Evolutionary conservation across 2,329 filamentous ascomycete genomes (phyloP).

Genomic region (Triangularia setosa): DNA sequence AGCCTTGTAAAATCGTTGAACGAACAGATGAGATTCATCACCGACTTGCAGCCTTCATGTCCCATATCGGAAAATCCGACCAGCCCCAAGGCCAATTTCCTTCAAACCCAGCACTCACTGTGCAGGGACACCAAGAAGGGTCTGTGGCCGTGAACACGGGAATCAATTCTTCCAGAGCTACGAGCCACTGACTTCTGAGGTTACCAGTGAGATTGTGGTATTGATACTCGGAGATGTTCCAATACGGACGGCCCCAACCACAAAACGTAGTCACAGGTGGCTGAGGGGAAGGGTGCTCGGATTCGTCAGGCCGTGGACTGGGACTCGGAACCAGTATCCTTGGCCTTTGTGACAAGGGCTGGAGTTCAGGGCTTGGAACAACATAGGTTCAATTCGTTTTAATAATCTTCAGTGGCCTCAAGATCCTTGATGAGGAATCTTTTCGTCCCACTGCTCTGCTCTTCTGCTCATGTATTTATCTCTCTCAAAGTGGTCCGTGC

Average conservation of each 20-base stretch:
- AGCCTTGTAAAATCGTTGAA: not conserved
- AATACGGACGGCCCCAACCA: slow-evolving; percentile 1
- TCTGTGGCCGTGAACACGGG: not conserved
- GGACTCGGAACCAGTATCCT: not conserved
- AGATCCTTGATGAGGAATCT: too few species aligned
- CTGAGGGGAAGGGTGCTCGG: not conserved
- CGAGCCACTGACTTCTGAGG: not conserved
- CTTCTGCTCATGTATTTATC: too few species aligned
- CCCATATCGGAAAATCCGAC: not conserved
- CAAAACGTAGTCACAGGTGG: not conserved
- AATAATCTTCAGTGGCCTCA: too few species aligned
- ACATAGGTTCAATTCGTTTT: too few species aligned
- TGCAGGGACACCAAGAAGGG: slow-evolving; percentile 6
- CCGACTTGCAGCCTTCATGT: slow-evolving; percentile 2
- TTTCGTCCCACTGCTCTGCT: too few species aligned
- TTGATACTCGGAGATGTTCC: not conserved
- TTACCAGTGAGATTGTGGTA: not conserved
- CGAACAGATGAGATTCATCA: not conserved
- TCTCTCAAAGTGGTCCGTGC: too few species aligned
- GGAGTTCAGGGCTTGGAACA: not conserved
- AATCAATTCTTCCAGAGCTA: not conserved
- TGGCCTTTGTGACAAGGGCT: too few species aligned
- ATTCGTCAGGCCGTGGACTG: not conserved
- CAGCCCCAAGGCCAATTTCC: not conserved
- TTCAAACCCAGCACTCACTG: not conserved